Conservation (phyloP, 352 stramenopile genomes). For the Phytophthora niederhauseri region DNA sequence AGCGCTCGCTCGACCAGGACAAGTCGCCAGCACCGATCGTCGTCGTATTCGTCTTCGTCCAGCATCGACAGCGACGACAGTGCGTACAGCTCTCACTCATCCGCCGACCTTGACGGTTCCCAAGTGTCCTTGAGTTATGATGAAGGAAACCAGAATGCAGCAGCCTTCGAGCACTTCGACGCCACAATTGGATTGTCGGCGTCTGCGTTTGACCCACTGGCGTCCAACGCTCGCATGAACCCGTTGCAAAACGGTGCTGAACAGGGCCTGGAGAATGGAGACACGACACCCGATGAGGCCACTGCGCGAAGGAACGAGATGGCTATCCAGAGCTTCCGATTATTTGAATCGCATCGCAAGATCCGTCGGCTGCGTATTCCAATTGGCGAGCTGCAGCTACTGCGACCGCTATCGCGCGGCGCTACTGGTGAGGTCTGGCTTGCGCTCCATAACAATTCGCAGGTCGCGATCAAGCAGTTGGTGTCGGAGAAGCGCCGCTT, state of each 20-base stretch:
- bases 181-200: constrained; percentile 60
- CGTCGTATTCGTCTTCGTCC: constrained; percentile 28
- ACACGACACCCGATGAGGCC: constrained; percentile 17
- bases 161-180: constrained; percentile 62
- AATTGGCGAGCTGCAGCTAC: constrained; percentile 60
- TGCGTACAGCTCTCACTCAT: constrained; percentile 29
- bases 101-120: constrained; percentile 11
- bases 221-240: constrained; percentile 35
- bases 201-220: constrained; percentile 55
- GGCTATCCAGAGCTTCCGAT: constrained; percentile 59
- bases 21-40: constrained; percentile 20
- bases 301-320: constrained; percentile 53
- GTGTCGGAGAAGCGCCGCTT: constrained; percentile 53
- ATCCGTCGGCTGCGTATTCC: constrained; percentile 60
- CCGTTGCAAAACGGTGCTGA: constrained; percentile 30
- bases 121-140: constrained; percentile 26
- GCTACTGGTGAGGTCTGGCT: constrained; percentile 77
- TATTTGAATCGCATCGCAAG: constrained; percentile 69
- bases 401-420: constrained; percentile 54
- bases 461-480: constrained; percentile 78
- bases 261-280: background rate
- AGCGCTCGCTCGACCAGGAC: constrained; percentile 3
- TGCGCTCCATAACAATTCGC: constrained; percentile 47
- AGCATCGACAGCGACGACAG: constrained; percentile 34
- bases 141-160: constrained; percentile 52